phyloP scores from a whole-genome alignment of 148 eudicot genomes.

The Rhododendron vialii region DNA sequence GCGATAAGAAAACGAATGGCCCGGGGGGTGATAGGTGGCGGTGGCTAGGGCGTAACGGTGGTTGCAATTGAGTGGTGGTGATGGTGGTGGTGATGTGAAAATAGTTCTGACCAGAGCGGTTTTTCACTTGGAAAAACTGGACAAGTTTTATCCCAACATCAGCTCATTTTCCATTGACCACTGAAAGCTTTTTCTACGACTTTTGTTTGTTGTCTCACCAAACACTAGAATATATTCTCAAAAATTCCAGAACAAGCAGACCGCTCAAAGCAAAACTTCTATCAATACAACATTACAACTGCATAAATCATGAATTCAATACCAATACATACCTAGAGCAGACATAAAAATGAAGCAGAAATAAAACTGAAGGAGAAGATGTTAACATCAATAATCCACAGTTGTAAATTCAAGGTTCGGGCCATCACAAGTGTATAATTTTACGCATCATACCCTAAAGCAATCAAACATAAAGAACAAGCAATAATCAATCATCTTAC shows the following conservation, averaged over 20 bases:
- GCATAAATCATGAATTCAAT: neutral
- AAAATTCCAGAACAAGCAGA: neutral
- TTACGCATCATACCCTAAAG: neutral
- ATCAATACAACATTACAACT: too few species aligned
- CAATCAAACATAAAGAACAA: neutral
- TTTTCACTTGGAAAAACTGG: neutral
- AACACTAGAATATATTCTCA: neutral
- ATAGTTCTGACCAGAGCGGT: neutral
- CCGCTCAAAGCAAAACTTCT: neutral
- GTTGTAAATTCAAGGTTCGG: neutral
- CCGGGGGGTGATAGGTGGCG: neutral
- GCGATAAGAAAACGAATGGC: too few species aligned
- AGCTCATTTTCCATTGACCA: neutral
- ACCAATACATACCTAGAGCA: neutral
- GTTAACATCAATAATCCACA: neutral
- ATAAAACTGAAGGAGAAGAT: neutral
- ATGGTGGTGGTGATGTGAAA: neutral
- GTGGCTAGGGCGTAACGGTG: neutral
- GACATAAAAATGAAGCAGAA: neutral
- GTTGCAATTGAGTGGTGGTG: neutral
- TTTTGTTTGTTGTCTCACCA: neutral
- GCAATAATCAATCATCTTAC: constrained; percentile 32
- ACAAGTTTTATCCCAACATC: neutral
- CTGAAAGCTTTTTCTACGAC: neutral
- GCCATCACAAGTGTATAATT: neutral